Percentiles rank a stretch among this genome's conserved stretches.
These are phyloP conservation scores for Hanseniaspora occidentalis DNA, from an alignment of 805 yeast genomes.

Conservation along the genomic window DNA sequence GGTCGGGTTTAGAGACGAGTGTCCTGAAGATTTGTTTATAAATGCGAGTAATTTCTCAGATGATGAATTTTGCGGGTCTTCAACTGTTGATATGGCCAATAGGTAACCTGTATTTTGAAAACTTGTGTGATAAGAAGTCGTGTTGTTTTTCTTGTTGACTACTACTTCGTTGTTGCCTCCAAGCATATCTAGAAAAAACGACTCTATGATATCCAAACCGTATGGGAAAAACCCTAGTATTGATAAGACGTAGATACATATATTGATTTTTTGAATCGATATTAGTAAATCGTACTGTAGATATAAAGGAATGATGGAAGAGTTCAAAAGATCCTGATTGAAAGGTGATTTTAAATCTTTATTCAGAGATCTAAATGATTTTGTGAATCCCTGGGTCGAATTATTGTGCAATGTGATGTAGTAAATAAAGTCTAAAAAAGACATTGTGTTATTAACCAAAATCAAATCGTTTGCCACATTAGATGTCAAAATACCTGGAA, in stretches of 20 bases:
- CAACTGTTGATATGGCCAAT: no score
- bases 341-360: no score
- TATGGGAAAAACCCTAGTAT: constrained; percentile 73
- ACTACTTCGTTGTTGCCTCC: constrained; percentile 27
- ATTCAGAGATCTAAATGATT: no score
- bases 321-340: background rate
- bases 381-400: no score
- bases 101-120: no score
- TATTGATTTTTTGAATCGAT: constrained; percentile 70
- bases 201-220: constrained; percentile 79
- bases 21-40: background rate
- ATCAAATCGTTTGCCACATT: background rate
- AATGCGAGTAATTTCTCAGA: no score
- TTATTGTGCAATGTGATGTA: background rate
- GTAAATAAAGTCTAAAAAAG: background rate
- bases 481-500: background rate
- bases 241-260: constrained; percentile 82
- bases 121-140: no score
- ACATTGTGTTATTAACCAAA: background rate
- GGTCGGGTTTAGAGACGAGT: background rate
- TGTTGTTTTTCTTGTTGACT: no score
- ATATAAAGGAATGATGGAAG: constrained; percentile 5
- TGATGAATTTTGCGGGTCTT: no score
- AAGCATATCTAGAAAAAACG: constrained; percentile 73
- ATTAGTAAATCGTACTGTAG: constrained; percentile 29